A percentile compares a stretch with the other conserved stretches of the same genome.
phyloP scores from a whole-genome alignment of 140 eudicot genomes.

The Erigeron philadelphicus region DNA sequence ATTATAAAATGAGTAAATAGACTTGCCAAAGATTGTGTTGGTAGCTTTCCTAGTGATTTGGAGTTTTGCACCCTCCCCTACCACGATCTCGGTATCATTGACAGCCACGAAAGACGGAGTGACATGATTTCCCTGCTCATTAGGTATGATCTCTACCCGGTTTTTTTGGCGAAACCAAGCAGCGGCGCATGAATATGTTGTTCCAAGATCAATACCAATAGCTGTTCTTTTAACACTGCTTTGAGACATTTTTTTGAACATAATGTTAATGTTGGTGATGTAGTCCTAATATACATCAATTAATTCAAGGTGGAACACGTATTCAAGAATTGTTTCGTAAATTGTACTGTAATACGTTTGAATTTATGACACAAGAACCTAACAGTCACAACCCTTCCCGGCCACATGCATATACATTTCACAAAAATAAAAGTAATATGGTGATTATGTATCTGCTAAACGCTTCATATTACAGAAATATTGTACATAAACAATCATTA shows the following conservation, averaged over 20 bases:
- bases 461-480: too few species aligned
- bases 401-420: too few species aligned
- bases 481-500: too few species aligned
- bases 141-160: conserved; percentile 18
- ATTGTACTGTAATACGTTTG: too few species aligned
- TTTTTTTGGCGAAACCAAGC: conserved; percentile 8
- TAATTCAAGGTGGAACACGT: too few species aligned
- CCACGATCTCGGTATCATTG: not conserved
- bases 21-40: conserved; percentile 19
- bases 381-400: too few species aligned
- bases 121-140: conserved; percentile 16
- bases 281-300: too few species aligned
- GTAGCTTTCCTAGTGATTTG: conserved; percentile 12
- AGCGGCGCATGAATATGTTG: conserved; percentile 12
- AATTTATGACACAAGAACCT: too few species aligned
- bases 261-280: not conserved
- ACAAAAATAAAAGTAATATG: too few species aligned
- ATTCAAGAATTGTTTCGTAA: too few species aligned
- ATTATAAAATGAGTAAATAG: not conserved
- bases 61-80: conserved; percentile 15
- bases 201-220: conserved; percentile 16
- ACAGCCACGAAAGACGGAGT: conserved; percentile 17
- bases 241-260: not conserved
- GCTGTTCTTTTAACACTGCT: not conserved
- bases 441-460: too few species aligned